These are phyloP conservation scores for Tieghemostelium lacteum DNA, from an alignment of 78 protist species.

Conservation along the genomic window DNA sequence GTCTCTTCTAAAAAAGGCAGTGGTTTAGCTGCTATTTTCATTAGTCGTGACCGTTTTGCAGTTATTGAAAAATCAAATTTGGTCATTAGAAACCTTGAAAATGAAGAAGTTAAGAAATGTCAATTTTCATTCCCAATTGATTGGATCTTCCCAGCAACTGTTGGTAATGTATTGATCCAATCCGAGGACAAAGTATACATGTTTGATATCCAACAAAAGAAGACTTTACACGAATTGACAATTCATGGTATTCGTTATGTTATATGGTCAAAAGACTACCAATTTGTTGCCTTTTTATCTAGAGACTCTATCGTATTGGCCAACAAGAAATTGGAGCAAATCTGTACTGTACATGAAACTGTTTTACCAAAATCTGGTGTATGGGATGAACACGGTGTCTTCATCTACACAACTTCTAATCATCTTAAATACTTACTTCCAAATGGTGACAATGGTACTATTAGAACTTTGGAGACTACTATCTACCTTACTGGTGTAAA, in stretches of 20 bases:
- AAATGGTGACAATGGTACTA: conserved; percentile 95
- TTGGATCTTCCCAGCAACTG: conserved; percentile 91
- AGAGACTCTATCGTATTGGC: conserved; percentile 87
- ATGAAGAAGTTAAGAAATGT: conserved; percentile 90
- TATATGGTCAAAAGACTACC: conserved; percentile 93
- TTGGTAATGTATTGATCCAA: conserved; percentile 87
- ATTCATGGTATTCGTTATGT: conserved; percentile 89
- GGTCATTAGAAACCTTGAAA: conserved; percentile 86
- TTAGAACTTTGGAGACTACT: conserved; percentile 95
- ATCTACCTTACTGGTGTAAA: conserved; percentile 88
- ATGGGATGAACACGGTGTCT: conserved; percentile 94
- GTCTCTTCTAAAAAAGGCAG: conserved; percentile 87
- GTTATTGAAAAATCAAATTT: conserved; percentile 92
- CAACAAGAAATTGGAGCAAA: conserved; percentile 86
- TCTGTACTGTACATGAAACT: conserved; percentile 92
- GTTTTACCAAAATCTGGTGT: conserved; percentile 94
- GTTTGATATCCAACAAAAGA: conserved; percentile 92
- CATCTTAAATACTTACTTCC: conserved; percentile 96
- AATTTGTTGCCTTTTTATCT: conserved; percentile 92
- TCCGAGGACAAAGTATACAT: conserved; percentile 91
- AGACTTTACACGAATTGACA: conserved; percentile 70
- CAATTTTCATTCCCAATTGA: conserved; percentile 84
- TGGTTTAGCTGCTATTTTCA: conserved; percentile 92
- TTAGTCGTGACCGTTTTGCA: conserved; percentile 95
- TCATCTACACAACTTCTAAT: conserved; percentile 96